Base-by-base conservation (phyloP, 352 stramenopile species). In the Pythium rishiriense region DNA sequence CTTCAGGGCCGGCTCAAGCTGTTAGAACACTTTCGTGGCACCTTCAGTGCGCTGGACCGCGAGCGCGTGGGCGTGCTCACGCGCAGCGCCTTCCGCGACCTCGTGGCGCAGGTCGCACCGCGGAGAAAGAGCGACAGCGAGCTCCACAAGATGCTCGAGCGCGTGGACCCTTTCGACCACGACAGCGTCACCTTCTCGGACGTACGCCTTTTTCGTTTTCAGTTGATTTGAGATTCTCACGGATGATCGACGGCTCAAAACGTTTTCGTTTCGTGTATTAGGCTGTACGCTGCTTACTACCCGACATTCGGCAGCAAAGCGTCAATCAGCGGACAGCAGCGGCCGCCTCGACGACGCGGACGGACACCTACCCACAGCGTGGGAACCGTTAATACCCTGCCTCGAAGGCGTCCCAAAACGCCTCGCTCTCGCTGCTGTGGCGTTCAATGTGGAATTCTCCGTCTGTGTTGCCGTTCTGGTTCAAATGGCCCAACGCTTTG, bases 101-200 rank as follows among this genome's bases (percentile, higher is more conserved):
- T 70, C 15, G 63, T 70, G 48, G 15, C 6, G 2, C 48, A 56
- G 17, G 9, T 62, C 9, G 48, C 48, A 17, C 49, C 63, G 25
- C 37, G 46, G 10, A 53, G 45, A 57, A 45, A 43, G 37, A 43
- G 46, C 9, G 53, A 63, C 37, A 19, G 22, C 21, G 62, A 69
- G 28, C 59, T 89, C 21, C 68, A 72, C 41, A 69, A 58, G 11
- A 62, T 93, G 8, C 21, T 93, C 3, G 72, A 83, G 21, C 69
- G 62, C 8, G 66, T 90, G 28, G 85, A 93, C 60, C 85, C 85
- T 4, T 85, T 82, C 25, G 66, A 79, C 25, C 78, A 91, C 69
- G 77, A 93, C 58, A 70, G 81, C n/a, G 69, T 94, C 49, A 94
- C 81, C 4, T 95, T 93, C 63, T 90, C 79, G 7, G 83, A 93